These are phyloP conservation scores for Trapa bicornis DNA, from an alignment of 345 rosid species.

Conservation along the genomic window DNA sequence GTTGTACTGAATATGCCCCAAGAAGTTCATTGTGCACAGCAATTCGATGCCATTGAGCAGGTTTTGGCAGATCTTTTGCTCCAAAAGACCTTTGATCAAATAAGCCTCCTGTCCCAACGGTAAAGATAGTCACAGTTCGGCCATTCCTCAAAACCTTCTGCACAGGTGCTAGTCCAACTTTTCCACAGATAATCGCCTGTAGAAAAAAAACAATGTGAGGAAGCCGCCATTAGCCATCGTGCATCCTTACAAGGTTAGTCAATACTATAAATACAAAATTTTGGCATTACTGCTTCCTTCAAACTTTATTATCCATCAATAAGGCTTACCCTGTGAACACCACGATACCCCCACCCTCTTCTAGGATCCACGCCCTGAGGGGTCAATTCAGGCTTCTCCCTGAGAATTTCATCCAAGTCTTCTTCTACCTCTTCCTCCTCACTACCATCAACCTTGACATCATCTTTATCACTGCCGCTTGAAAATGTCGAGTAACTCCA, in stretches of 20 bases:
- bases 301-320: background rate
- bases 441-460: slow-evolving; percentile 4
- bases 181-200: slow-evolving; percentile 89
- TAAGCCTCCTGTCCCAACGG: slow-evolving; percentile 92
- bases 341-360: slow-evolving; percentile 88
- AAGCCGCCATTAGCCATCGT: background rate
- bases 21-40: slow-evolving; percentile 75
- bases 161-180: slow-evolving; percentile 71
- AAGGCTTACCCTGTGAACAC: slow-evolving; percentile 71
- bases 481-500: slow-evolving; percentile 25
- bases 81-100: slow-evolving; percentile 66
- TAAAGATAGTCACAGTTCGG: slow-evolving; percentile 69
- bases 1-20: slow-evolving; percentile 75
- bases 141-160: slow-evolving; percentile 95
- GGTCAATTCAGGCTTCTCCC: slow-evolving; percentile 37
- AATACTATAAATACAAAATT: background rate
- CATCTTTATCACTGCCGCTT: slow-evolving; percentile 14
- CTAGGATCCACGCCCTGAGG: slow-evolving; percentile 86
- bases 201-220: slow-evolving; percentile 2
- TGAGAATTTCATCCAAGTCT: slow-evolving; percentile 27
- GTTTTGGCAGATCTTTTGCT: slow-evolving; percentile 47
- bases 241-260: background rate
- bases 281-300: background rate
- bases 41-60: slow-evolving; percentile 95
- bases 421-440: slow-evolving; percentile 18